Conservation (phyloP, 192 early-diverging fungal genomes). For the Dissophora ornata region DNA sequence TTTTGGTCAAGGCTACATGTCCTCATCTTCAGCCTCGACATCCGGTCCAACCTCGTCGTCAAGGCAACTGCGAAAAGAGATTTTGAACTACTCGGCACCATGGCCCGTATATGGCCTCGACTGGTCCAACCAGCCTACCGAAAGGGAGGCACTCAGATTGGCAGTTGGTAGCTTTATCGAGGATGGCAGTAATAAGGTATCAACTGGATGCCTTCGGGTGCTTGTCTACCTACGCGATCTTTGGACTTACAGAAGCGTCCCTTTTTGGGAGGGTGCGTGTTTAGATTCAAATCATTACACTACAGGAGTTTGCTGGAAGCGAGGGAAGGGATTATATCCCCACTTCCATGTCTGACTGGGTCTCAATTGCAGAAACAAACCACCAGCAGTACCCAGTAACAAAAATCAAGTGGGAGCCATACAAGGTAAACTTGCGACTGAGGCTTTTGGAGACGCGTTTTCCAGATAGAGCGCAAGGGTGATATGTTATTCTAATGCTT, state of each 20-base stretch:
- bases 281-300: slow-evolving; percentile 75
- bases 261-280: no score
- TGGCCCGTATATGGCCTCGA: slow-evolving; percentile 91
- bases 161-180: slow-evolving; percentile 86
- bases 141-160: slow-evolving; percentile 78
- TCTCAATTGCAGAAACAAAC: slow-evolving; percentile 77
- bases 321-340: slow-evolving; percentile 49
- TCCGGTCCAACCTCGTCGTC: slow-evolving; percentile 9
- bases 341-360: slow-evolving; percentile 70
- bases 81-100: slow-evolving; percentile 83
- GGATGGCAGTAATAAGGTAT: slow-evolving; percentile 75
- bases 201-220: not conserved
- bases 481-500: no score
- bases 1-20: slow-evolving; percentile 42
- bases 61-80: slow-evolving; percentile 68
- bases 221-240: no score
- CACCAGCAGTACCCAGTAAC: slow-evolving; percentile 90
- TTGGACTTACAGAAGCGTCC: no score
- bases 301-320: slow-evolving; percentile 60
- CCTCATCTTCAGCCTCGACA: slow-evolving; percentile 3
- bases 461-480: no score
- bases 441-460: no score
- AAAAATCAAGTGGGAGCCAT: slow-evolving; percentile 90
- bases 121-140: slow-evolving; percentile 80
- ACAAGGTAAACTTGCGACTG: slow-evolving; percentile 57